Conservation (phyloP, 768 basidiomycete genomes). For the Gyrodon lividus region DNA sequence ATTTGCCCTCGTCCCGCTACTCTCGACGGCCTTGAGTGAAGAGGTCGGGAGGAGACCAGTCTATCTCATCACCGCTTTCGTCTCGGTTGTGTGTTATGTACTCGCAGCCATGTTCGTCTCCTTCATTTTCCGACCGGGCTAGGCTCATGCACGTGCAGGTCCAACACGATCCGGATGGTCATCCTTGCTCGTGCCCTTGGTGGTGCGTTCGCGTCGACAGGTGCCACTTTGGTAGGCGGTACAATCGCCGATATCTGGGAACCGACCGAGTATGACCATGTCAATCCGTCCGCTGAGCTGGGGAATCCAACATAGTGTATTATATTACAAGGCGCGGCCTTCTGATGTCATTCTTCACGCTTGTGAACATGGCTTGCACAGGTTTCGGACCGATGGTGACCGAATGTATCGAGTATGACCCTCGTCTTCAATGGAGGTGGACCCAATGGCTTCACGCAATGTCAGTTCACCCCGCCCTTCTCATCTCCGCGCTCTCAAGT, state of each 20-base stretch:
- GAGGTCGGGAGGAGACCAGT: slow-evolving; percentile 65
- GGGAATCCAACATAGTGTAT: background rate
- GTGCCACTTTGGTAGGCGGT: slow-evolving; percentile 68
- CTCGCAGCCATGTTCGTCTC: slow-evolving; percentile 27
- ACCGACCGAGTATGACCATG: slow-evolving; percentile 48
- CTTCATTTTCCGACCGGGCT: background rate
- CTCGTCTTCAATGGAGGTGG: slow-evolving; percentile 69
- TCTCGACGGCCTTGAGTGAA: slow-evolving; percentile 67
- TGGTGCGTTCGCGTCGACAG: slow-evolving; percentile 64
- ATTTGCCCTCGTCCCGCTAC: slow-evolving; percentile 60
- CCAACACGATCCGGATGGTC: slow-evolving; percentile 52
- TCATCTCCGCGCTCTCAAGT: background rate
- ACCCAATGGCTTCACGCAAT: slow-evolving; percentile 80
- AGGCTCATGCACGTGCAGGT: slow-evolving; percentile 18
- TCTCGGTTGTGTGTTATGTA: slow-evolving; percentile 43
- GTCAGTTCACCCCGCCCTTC: slow-evolving; percentile 31
- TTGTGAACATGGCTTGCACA: slow-evolving; percentile 59
- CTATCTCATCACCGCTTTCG: slow-evolving; percentile 49
- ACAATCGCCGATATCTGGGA: slow-evolving; percentile 69
- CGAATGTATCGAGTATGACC: slow-evolving; percentile 65
- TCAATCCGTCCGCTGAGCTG: background rate
- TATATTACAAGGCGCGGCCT: slow-evolving; percentile 52
- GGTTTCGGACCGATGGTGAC: slow-evolving; percentile 63
- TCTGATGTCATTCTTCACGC: slow-evolving; percentile 72
- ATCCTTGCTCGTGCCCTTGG: slow-evolving; percentile 60